These are phyloP conservation scores for Russula emetica DNA, from an alignment of 768 basidiomycete genomes.

Conservation along the genomic window DNA sequence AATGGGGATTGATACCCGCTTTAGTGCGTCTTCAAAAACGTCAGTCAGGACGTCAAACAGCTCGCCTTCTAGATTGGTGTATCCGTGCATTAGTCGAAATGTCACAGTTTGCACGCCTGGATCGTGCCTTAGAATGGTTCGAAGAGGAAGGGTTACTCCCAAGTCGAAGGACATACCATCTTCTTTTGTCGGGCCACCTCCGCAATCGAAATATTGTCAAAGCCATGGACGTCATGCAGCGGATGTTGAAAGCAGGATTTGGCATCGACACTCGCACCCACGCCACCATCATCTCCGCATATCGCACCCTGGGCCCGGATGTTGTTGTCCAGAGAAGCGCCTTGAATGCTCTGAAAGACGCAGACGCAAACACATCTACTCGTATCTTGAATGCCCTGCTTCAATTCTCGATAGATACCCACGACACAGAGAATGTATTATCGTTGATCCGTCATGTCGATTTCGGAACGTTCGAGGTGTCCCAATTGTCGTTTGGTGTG, in stretches of 20 bases:
- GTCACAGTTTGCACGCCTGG: slow-evolving; percentile 41
- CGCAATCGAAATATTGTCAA: slow-evolving; percentile 60
- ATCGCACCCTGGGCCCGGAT: slow-evolving; percentile 59
- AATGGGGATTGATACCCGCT: slow-evolving; percentile 50
- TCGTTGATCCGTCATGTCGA: slow-evolving; percentile 50
- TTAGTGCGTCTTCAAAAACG: slow-evolving; percentile 47
- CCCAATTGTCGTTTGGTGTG: slow-evolving; percentile 13
- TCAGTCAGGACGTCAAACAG: slow-evolving; percentile 47
- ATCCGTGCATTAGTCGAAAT: slow-evolving; percentile 56
- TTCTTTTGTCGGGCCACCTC: slow-evolving; percentile 61
- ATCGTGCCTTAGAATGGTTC: slow-evolving; percentile 50
- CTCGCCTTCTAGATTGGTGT: slow-evolving; percentile 67
- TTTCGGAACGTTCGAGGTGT: slow-evolving; percentile 16
- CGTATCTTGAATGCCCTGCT: slow-evolving; percentile 66
- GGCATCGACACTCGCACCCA: slow-evolving; percentile 55
- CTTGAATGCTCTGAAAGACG: slow-evolving; percentile 42
- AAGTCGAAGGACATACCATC: slow-evolving; percentile 61
- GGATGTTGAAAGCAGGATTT: slow-evolving; percentile 56
- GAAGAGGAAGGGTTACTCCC: slow-evolving; percentile 43
- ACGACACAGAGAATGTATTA: slow-evolving; percentile 46
- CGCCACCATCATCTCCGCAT: slow-evolving; percentile 52
- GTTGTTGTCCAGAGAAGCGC: slow-evolving; percentile 49
- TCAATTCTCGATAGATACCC: slow-evolving; percentile 52
- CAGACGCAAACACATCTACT: slow-evolving; percentile 44
- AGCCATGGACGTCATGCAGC: slow-evolving; percentile 49